Base-by-base conservation (phyloP, 345 rosid genomes). In the Nasturtium officinale region DNA sequence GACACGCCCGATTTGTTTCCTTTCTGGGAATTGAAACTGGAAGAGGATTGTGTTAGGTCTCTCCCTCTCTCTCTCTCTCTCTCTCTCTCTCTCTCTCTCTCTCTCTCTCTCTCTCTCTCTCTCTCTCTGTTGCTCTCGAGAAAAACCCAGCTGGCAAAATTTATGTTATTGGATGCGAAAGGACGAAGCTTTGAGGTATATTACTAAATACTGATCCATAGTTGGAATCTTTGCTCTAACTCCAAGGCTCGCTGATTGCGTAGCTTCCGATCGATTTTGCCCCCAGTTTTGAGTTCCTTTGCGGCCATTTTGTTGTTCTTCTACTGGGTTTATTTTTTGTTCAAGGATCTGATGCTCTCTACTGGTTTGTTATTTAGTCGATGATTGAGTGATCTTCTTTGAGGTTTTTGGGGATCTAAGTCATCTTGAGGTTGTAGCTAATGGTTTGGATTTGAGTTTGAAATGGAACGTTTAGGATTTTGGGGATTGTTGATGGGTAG, bases 401-500 rank as follows among this genome's bases (percentile, higher is more conserved):
- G 38, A 21, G 28, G 18, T 3, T 72, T 72, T 72, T 51, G 53
- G 33, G 16, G 32, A 62, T 58, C 46, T 58, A 23, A 47, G 42
- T 33, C 38, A 35, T 46, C 50, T 69, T 50, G 42, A 47, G 33
- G 23, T 23, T 55, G 8, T 2, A 61, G 69, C 40, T 53, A 35
- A 76, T 61, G 50, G 7, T 52, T 69, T 68, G 50, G 57, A 30
- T 43, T 68, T 76, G 37, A 53, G 54, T 7, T 51, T 61, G 23
- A 33, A 45, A 77, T 77, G 80, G 80, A 77, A 58, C 76, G 76
- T 56, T 25, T 77, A 25, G 72, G 80, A 9, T 70, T 77, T 71
- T 77, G 80, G 80, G 80, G 80, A 48, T 70, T 77, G 72, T 5
- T 77, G 38, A 77, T 92, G 98, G 87, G 71, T 75, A 81, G 77